A percentile compares a stretch with the other conserved stretches of the same genome.
phyloP scores from a whole-genome alignment of 1,284 basidiomycete species.

The Leccinum laetum region DNA sequence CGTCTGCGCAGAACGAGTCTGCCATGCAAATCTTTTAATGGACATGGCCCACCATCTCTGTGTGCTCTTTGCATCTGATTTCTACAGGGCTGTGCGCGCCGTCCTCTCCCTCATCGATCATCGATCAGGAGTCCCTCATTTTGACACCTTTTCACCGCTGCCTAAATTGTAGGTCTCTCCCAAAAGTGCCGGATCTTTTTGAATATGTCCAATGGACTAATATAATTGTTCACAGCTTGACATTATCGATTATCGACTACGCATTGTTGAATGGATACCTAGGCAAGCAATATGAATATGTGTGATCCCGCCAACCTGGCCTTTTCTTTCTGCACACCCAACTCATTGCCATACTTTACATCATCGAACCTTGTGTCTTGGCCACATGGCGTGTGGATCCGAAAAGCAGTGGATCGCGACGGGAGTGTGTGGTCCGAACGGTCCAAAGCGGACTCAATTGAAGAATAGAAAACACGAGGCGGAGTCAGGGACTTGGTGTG shows the following conservation, averaged over 20 bases:
- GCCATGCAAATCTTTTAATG: conserved; percentile 30
- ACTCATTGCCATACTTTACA: too few species aligned
- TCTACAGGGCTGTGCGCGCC: conserved; percentile 6
- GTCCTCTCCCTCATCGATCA: not conserved
- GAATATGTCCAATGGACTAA: too few species aligned
- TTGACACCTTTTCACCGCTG: not conserved
- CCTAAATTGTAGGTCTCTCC: conserved; percentile 19
- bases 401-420: not conserved
- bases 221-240: too few species aligned
- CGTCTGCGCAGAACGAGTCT: conserved; percentile 23
- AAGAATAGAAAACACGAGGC: too few species aligned
- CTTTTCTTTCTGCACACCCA: too few species aligned
- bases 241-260: too few species aligned
- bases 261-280: too few species aligned
- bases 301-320: too few species aligned
- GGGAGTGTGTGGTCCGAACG: not conserved
- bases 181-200: conserved; percentile 4
- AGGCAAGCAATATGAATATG: too few species aligned
- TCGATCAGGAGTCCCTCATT: not conserved
- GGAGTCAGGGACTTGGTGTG: too few species aligned
- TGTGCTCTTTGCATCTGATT: conserved; percentile 10
- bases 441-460: not conserved
- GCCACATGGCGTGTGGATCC: too few species aligned
- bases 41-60: conserved; percentile 9
- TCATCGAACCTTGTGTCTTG: too few species aligned